phyloP scores from a whole-genome alignment of 2,329 filamentous ascomycete species.

The Fusarium nurragi region DNA sequence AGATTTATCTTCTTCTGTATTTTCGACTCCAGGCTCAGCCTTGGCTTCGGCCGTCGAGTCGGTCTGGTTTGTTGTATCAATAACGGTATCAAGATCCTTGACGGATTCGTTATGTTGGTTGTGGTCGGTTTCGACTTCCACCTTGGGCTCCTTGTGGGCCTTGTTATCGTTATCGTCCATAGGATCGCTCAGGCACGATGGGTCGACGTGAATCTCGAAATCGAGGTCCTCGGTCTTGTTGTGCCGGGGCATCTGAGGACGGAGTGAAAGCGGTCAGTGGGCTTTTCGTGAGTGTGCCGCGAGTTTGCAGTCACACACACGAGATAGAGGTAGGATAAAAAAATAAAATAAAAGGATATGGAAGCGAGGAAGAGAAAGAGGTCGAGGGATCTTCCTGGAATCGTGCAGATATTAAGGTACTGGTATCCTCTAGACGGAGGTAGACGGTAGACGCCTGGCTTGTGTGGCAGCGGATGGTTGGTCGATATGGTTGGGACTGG shows the following conservation, averaged over 20 bases:
- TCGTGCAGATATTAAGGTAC: slow-evolving; percentile 38
- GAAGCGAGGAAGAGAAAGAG: slow-evolving; percentile 16
- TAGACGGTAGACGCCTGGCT: slow-evolving; percentile 7
- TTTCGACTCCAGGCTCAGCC: slow-evolving; percentile 17
- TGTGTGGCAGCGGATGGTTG: slow-evolving; percentile 47
- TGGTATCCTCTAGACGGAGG: slow-evolving; percentile 9
- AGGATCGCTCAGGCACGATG: slow-evolving; percentile 54
- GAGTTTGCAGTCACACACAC: slow-evolving; percentile 26
- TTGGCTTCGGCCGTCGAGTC: slow-evolving; percentile 24
- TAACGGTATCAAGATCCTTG: slow-evolving; percentile 18
- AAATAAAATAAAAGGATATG: slow-evolving; percentile 14
- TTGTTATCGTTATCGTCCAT: slow-evolving; percentile 51
- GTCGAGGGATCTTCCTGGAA: slow-evolving; percentile 36
- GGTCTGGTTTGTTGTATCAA: slow-evolving; percentile 15
- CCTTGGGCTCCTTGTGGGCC: slow-evolving; percentile 34
- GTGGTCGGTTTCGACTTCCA: slow-evolving; percentile 18
- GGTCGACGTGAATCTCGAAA: slow-evolving; percentile 61
- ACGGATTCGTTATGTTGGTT: slow-evolving; percentile 28
- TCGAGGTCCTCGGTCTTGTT: slow-evolving; percentile 50
- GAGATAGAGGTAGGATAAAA: slow-evolving; percentile 1
- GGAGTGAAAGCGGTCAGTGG: slow-evolving; percentile 14
- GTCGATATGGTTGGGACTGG: slow-evolving; percentile 38
- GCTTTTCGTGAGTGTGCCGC: slow-evolving; percentile 21
- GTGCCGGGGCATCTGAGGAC: slow-evolving; percentile 44
- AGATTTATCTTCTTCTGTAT: slow-evolving; percentile 13